These are phyloP conservation scores for Drosera capensis DNA, from an alignment of 148 eudicot genomes.

Conservation along the genomic window DNA sequence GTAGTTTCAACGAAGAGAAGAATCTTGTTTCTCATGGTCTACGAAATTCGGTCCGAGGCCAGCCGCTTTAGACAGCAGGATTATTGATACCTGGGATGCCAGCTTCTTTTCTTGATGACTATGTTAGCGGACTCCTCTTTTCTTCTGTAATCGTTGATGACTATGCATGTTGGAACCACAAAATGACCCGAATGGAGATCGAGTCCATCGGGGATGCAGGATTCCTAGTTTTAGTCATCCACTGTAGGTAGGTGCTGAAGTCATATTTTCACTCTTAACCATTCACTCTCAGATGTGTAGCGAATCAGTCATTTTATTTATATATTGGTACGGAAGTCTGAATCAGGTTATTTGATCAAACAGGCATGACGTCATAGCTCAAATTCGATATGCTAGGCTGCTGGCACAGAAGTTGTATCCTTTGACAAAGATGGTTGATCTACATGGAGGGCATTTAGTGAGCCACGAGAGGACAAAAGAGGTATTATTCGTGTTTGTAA, in stretches of 20 bases:
- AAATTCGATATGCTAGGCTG: conserved; percentile 54
- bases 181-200: conserved; percentile 44
- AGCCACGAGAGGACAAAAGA: conserved; percentile 90
- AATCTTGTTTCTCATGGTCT: too few relatives aligned
- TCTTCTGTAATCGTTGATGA: too few relatives aligned
- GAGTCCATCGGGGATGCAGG: conserved; percentile 47
- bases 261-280: neutral
- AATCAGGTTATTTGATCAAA: conserved; percentile 3
- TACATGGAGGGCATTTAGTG: conserved; percentile 85
- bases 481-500: conserved; percentile 23
- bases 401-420: conserved; percentile 75
- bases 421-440: conserved; percentile 69
- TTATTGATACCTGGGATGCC: too few relatives aligned
- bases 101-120: too few relatives aligned
- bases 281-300: too few relatives aligned
- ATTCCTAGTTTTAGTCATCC: conserved; percentile 69
- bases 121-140: too few relatives aligned
- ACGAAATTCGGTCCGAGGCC: too few relatives aligned
- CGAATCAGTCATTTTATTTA: neutral
- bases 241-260: conserved; percentile 68
- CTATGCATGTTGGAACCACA: conserved; percentile 98
- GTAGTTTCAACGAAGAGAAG: too few relatives aligned
- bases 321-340: neutral
- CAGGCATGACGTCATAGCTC: conserved; percentile 87
- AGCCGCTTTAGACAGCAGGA: too few relatives aligned